Evolutionary conservation across 2,329 filamentous ascomycete species (phyloP).

Genomic region (Neopestalotiopsis clavispora): DNA sequence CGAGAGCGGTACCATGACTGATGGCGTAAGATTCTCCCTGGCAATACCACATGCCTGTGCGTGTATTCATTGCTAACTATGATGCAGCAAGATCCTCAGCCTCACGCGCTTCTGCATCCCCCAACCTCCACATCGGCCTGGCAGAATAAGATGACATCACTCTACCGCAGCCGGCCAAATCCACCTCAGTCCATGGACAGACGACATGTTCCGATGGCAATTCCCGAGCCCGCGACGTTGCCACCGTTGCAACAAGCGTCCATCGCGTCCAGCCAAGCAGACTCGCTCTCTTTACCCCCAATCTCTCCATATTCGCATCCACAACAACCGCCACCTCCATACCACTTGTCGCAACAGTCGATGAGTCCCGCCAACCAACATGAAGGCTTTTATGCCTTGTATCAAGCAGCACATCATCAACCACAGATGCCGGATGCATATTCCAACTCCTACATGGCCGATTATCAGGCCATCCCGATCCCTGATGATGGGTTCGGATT

Average conservation of each 20-base stretch:
- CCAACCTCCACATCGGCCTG: conserved; percentile 16
- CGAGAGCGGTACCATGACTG: conserved; percentile 54
- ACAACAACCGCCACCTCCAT: neutral
- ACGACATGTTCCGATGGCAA: neutral
- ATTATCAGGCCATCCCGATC: conserved; percentile 13
- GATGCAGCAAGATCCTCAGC: conserved; percentile 11
- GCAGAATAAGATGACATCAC: conserved; percentile 17
- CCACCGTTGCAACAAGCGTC: conserved; percentile 16
- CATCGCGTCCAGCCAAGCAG: conserved; percentile 10
- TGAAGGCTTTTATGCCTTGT: conserved; percentile 16
- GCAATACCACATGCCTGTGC: neutral
- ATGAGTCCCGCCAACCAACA: conserved; percentile 5
- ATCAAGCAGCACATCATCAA: conserved; percentile 17
- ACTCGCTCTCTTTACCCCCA: conserved; percentile 18
- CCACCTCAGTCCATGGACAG: conserved; percentile 11
- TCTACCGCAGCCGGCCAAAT: conserved; percentile 12
- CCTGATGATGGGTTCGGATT: conserved; percentile 18
- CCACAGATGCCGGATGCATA: conserved; percentile 1
- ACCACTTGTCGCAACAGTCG: neutral
- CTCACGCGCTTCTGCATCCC: conserved; percentile 19
- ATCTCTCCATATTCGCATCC: conserved; percentile 13
- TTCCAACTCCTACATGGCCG: conserved; percentile 12
- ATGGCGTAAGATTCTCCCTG: conserved; percentile 42
- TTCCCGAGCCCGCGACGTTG: conserved; percentile 6
- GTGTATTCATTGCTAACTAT: neutral